Evolutionary conservation across 1,284 basidiomycete species (phyloP), one percentile per base, ranked within the genome.

Genomic region (Trichosporon sp.): DNA sequence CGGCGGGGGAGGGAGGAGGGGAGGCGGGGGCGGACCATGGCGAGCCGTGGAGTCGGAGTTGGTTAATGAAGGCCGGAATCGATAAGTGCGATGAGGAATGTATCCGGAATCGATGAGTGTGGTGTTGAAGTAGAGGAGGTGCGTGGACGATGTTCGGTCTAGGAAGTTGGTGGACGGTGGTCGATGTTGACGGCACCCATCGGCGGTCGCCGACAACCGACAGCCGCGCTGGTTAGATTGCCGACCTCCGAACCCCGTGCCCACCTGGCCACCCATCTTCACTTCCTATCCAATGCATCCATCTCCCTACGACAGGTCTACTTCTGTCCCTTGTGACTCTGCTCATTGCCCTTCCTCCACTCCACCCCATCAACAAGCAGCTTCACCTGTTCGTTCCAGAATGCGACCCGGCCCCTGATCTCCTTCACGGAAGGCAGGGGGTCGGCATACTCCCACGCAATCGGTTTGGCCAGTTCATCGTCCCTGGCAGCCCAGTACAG

Each of bases 401-500:
- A 72, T 5, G 66, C 68, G 21, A 72, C 37, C 5, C 32, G 63
- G 31, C 40, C 71, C 35, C 61, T 67, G 64, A 72, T 70, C 2
- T 19, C 35, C 3, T 8, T n/a, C 1, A 72, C 67, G 11, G 51
- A 10, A 8, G 32, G 26, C 5, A 66, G 10, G 6, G 71, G 68
- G 0, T 46, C 46, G 3, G 48, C 21, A 19, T 70, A 72, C 11
- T 38, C 40, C 71, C 71, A 72, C 3, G 71, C 71, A 14, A 72
- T 65, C 12, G 65, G 26, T 19, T 51, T 32, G 19, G 66, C 61
- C 14, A 35, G 31, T 14, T 63, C 32, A n/a, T 63, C 59, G 59
- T 35, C 59, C 31, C n/a, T 35, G 2, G 32, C 59, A 5, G 59
- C 59, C 71, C 71, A 72, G 67, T 72, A 72, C 19, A 38, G 8